These are phyloP conservation scores for Starmerella roubikii DNA, from an alignment of 805 yeast species.

Conservation along the genomic window DNA sequence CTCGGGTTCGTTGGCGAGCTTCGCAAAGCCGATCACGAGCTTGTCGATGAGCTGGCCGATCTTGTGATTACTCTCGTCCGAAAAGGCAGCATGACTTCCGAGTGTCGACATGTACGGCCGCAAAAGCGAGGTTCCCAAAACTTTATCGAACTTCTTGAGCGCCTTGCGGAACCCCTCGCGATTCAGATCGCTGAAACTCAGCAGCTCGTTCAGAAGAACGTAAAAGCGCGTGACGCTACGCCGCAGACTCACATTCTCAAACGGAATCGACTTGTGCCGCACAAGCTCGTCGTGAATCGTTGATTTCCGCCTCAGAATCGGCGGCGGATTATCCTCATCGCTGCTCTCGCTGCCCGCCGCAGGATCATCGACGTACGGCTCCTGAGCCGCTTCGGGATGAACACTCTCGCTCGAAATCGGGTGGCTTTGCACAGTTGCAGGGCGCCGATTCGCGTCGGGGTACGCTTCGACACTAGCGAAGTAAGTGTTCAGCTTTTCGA, in stretches of 20 bases:
- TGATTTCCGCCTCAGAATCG: slow-evolving; percentile 13
- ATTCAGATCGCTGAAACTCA: slow-evolving; percentile 72
- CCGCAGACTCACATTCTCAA: slow-evolving; percentile 25
- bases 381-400: too few relatives aligned
- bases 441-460: too few relatives aligned
- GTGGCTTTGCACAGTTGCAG: too few relatives aligned
- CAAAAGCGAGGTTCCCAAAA: slow-evolving; percentile 48
- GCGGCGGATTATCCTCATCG: slow-evolving; percentile 15
- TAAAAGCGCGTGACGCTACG: slow-evolving; percentile 36
- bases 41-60: slow-evolving; percentile 44
- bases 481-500: slow-evolving; percentile 1
- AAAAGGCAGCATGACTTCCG: slow-evolving; percentile 41
- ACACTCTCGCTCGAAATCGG: too few relatives aligned
- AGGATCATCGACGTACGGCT: slow-evolving; percentile 1
- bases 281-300: slow-evolving; percentile 14
- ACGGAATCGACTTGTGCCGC: slow-evolving; percentile 13
- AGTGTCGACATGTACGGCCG: slow-evolving; percentile 41
- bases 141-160: slow-evolving; percentile 82
- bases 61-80: slow-evolving; percentile 32
- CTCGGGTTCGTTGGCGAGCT: slow-evolving; percentile 32
- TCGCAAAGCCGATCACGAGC: slow-evolving; percentile 42
- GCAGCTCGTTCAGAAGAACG: slow-evolving; percentile 66
- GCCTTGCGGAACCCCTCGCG: slow-evolving; percentile 82
- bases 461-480: not conserved
- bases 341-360: slow-evolving; percentile 15